Percentiles rank a stretch among this genome's conserved stretches.
phyloP scores from a whole-genome alignment of 202 grass and related monocot genomes.

The Zizania palustris region DNA sequence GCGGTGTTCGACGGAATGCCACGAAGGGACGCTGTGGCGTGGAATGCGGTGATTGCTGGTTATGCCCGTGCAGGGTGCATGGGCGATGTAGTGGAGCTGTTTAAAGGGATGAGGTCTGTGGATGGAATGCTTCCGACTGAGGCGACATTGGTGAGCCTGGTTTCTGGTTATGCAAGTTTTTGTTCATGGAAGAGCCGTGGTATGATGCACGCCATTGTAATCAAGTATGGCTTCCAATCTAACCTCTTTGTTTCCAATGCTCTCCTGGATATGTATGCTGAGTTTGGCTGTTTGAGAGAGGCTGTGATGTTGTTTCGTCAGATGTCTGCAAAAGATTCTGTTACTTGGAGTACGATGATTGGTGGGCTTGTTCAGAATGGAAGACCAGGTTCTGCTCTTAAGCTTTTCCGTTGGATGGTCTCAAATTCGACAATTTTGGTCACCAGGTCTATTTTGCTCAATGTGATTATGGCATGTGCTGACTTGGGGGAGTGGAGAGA shows the following conservation, averaged over 20 bases:
- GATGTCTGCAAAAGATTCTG: constrained; percentile 62
- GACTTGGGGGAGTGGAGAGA: constrained; percentile 59
- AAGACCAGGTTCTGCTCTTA: constrained; percentile 45
- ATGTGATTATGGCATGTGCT: constrained; percentile 59
- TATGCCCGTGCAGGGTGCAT: constrained; percentile 38
- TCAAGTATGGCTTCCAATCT: constrained; percentile 55
- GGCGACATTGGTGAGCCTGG: constrained; percentile 58
- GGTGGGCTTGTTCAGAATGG: constrained; percentile 58
- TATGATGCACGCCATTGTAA: constrained; percentile 37
- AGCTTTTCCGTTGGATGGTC: constrained; percentile 54
- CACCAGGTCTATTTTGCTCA: constrained; percentile 64
- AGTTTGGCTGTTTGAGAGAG: constrained; percentile 45
- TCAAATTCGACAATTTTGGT: constrained; percentile 17
- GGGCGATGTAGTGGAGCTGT: constrained; percentile 42
- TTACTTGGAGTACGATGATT: constrained; percentile 73
- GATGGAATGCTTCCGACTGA: constrained; percentile 17
- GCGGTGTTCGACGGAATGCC: constrained; percentile 58
- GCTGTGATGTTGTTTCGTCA: constrained; percentile 51
- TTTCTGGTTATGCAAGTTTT: constrained; percentile 45
- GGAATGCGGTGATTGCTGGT: constrained; percentile 61
- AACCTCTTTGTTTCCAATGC: constrained; percentile 52
- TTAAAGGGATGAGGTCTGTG: constrained; percentile 43
- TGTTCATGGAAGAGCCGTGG: constrained; percentile 23
- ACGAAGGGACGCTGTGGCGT: constrained; percentile 47
- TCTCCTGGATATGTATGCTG: constrained; percentile 59